Evolutionary conservation across 768 basidiomycete species (phyloP).

Genomic region (Lactifluus subvellereus): DNA sequence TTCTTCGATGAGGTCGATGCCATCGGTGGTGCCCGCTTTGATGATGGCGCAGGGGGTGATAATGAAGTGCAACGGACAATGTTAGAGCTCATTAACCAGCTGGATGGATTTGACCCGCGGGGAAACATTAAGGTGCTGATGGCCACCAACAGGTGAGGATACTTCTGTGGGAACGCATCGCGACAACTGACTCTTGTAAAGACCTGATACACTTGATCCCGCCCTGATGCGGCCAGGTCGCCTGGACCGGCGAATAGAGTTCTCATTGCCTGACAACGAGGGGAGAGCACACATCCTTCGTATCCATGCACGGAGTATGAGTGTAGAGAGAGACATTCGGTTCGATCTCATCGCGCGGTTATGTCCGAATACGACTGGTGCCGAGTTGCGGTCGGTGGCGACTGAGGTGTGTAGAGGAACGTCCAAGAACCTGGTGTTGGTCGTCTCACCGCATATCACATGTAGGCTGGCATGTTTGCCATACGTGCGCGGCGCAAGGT

Average conservation of each 20-base stretch:
- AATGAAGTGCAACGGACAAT: conserved; percentile 99
- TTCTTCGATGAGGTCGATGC: conserved; percentile 99
- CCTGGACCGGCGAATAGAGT: conserved; percentile 95
- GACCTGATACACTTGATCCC: conserved; percentile 97
- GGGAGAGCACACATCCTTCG: conserved; percentile 94
- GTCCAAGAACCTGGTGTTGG: not conserved
- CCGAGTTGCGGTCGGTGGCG: conserved; percentile 94
- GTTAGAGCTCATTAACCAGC: conserved; percentile 97
- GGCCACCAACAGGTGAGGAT: conserved; percentile 90
- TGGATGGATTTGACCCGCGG: conserved; percentile 97
- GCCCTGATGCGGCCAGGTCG: conserved; percentile 94
- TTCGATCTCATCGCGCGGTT: conserved; percentile 95
- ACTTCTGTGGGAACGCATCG: not conserved
- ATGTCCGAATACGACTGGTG: conserved; percentile 97
- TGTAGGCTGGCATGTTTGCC: conserved; percentile 98
- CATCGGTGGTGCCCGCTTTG: conserved; percentile 95
- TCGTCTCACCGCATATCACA: conserved; percentile 3
- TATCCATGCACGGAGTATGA: conserved; percentile 98
- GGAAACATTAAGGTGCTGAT: conserved; percentile 99
- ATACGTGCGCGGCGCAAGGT: conserved; percentile 96
- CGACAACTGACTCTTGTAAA: conserved; percentile 30
- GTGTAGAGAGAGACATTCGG: conserved; percentile 92
- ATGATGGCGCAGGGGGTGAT: conserved; percentile 97
- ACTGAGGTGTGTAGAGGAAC: conserved; percentile 64
- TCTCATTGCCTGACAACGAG: conserved; percentile 89